Percentiles rank a stretch among this genome's conserved stretches.
Evolutionary conservation across 1,284 basidiomycete species (phyloP).

Genomic region (Heliocybe sulcata): DNA sequence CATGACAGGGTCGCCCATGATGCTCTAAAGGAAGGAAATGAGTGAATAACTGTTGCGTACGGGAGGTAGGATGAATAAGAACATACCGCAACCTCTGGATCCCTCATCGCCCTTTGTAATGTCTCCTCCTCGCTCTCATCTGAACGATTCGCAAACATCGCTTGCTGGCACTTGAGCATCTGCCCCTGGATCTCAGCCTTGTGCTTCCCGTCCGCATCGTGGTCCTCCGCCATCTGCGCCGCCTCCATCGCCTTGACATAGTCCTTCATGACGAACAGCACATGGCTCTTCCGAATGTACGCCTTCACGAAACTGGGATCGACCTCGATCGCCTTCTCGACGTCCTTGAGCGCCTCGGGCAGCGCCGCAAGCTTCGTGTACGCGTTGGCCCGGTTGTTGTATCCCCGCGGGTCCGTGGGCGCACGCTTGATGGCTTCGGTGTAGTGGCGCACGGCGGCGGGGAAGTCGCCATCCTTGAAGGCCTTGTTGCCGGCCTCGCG

Average conservation of each 20-base stretch:
- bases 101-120: conserved; percentile 89
- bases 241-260: conserved; percentile 83
- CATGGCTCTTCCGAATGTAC: conserved; percentile 89
- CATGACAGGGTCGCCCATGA: conserved; percentile 87
- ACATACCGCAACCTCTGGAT: conserved; percentile 89
- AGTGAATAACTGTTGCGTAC: background rate
- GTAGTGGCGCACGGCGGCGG: conserved; percentile 89
- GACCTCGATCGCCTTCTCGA: conserved; percentile 87
- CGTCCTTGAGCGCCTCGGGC: conserved; percentile 95
- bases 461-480: conserved; percentile 93
- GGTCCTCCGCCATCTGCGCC: conserved; percentile 66
- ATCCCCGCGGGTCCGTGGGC: conserved; percentile 85
- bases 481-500: conserved; percentile 89
- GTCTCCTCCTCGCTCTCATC: conserved; percentile 93
- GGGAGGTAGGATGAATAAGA: background rate
- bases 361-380: conserved; percentile 94
- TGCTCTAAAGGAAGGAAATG: conserved; percentile 37
- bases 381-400: conserved; percentile 96
- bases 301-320: conserved; percentile 93
- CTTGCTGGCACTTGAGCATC: conserved; percentile 76
- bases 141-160: conserved; percentile 76
- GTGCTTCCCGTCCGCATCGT: conserved; percentile 76
- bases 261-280: conserved; percentile 90
- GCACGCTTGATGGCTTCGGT: conserved; percentile 96
- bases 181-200: conserved; percentile 75